Evolutionary conservation across 257 asterid genomes (phyloP), one percentile per base, ranked within the genome.

Genomic region (Plantago ovata): DNA sequence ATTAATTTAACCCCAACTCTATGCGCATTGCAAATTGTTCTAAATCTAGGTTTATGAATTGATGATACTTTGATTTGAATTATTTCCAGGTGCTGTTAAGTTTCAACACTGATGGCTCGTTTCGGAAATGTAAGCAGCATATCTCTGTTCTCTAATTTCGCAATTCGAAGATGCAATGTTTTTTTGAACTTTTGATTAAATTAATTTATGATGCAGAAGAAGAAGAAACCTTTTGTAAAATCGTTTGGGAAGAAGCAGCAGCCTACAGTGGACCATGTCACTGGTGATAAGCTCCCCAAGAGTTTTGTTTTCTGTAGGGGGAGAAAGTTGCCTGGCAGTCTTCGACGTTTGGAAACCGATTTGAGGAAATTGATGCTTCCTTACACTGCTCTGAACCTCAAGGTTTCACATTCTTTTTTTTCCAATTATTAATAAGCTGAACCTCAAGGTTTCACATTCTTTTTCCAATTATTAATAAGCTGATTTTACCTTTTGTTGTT

Each of bases 301-400:
- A 92, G 96, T 54, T 82, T 92, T 49, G 97, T 92, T 39, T 92
- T 92, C 69, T 68, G 75, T 10, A 74, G 94, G 39, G 98, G 97
- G 60, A 28, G 36, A 28, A 88, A 92, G 72, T 56, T 92, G 68
- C 96, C 98, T 8, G 80, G 76, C 10, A 66, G 85, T 64, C 97
- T 92, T 14, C 68, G 87, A 43, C 87, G 84, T 16, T 61, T 92
- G 79, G 84, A 84, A 78, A 79, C 71, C 84, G 97, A 92, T 76
- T 60, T 92, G 55, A 84, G 98, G 53, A 88, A 92, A 72, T 59
- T 84, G 81, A 92, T 86, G 98, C 94, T 82, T 74, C 98, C 98
- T 38, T 86, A 45, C 65, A 92, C 98, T 63, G 98, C 98, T 63
- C 75, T 92, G 33, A 92, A 85, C 69, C 98, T 92, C 62, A 92